Evolutionary conservation across 306 rosid genomes (phyloP).

Genomic region (Cicer yamashitae): DNA sequence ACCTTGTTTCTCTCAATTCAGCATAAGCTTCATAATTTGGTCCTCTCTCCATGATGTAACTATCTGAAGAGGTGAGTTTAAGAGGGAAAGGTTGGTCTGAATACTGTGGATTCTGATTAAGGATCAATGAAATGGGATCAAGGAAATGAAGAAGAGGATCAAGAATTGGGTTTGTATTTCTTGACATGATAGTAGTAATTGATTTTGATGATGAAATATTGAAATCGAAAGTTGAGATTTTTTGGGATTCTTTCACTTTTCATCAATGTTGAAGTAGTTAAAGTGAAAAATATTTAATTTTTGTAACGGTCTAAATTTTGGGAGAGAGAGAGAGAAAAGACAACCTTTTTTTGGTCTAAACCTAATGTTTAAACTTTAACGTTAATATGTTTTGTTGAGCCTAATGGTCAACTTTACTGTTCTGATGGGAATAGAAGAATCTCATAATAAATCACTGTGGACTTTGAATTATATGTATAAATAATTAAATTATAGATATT

Average conservation of each 20-base stretch:
- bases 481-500: too few species aligned
- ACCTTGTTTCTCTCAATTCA: constrained; percentile 66
- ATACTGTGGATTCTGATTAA: constrained; percentile 53
- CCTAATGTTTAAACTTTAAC: not conserved
- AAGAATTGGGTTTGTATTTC: constrained; percentile 42
- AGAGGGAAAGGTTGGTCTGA: constrained; percentile 54
- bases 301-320: constrained; percentile 66
- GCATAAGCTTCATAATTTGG: constrained; percentile 82
- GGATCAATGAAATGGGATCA: constrained; percentile 75
- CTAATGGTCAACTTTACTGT: too few species aligned
- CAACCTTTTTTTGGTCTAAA: not conserved
- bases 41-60: constrained; percentile 78
- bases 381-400: not conserved
- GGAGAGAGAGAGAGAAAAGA: not conserved
- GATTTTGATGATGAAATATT: constrained; percentile 26
- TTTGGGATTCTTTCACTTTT: constrained; percentile 36
- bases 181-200: constrained; percentile 55
- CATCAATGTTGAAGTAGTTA: constrained; percentile 10
- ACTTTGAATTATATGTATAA: too few species aligned
- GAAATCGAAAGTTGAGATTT: constrained; percentile 31
- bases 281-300: constrained; percentile 29
- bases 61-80: constrained; percentile 49
- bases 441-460: too few species aligned
- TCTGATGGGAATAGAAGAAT: too few species aligned
- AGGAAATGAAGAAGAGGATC: constrained; percentile 62